Base-by-base conservation (phyloP, 768 basidiomycete genomes). In the Rhodotorula graminis region DNA sequence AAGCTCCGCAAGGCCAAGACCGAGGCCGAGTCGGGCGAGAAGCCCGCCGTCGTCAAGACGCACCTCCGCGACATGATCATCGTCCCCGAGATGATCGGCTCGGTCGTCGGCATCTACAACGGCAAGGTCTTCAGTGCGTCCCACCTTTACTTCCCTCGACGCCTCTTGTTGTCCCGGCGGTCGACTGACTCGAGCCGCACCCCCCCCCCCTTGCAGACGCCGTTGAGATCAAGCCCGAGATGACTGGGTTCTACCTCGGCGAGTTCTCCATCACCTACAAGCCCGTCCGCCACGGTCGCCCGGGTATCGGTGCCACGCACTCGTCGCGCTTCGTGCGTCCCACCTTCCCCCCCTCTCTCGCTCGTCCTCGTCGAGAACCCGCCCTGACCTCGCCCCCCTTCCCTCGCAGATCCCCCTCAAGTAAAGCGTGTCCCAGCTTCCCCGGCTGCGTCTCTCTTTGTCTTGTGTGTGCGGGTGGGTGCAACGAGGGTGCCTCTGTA, bases 21-120 rank as follows among this genome's bases (percentile, higher is more conserved):
- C 85, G 93, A 97, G 83, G 93, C 93, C n/a, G 91, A 88, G 69
- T 91, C 95, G 78, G 96, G 97, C 84, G 94, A 98, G 85, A 98
- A 99, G 86, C 96, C 96, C 71, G 87, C 92, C 64, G 91, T 93
- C 78, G 95, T 99, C 80, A 99, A 98, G 87, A 99, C 96, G 69
- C 96, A 99, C 84, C 86, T 99, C 79, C 92, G 96, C 80, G 89
- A 98, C 84, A 98, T 99, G 96, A 71, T 98, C 83, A 89, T 99
- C 83, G 96, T 99, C 71, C 96, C 96, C 62, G 96, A 99, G 86
- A 98, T 99, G 96, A 97, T 99, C 83, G 96, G 96, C 73, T 90
- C 88, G 80, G 92, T 98, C 77, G 88, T 97, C 75, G 96, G 96
- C 74, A 95, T 98, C 81, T 98, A 99, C 88, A 95, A 93, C 81